A percentile compares a stretch with the other conserved stretches of the same genome.
Conservation (phyloP, 106 monocot genomes). For the Platanthera guangdongensis region DNA sequence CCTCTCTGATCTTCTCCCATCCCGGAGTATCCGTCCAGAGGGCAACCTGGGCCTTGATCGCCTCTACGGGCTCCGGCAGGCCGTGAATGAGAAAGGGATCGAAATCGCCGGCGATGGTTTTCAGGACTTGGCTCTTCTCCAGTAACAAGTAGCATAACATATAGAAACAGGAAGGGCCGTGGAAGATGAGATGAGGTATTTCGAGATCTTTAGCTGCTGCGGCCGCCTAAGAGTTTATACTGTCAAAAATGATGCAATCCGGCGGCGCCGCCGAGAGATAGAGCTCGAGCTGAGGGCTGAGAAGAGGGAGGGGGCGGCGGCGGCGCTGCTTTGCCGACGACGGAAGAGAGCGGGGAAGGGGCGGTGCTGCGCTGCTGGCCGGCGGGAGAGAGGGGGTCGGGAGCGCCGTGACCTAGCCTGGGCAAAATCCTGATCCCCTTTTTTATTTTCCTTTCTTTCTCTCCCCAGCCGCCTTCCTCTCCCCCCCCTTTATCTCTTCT, state of each 20-base stretch:
- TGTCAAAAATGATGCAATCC: conserved; percentile 32
- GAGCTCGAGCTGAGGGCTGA: neutral
- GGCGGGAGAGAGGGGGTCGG: too few relatives aligned
- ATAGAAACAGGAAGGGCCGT: conserved; percentile 22
- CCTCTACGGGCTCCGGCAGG: conserved; percentile 28
- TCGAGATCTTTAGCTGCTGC: conserved; percentile 11
- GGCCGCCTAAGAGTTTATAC: conserved; percentile 25
- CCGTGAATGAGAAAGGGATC: conserved; percentile 29
- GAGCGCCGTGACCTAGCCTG: too few relatives aligned
- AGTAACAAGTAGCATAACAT: conserved; percentile 13
- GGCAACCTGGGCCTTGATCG: conserved; percentile 19
- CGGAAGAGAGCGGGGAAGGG: too few relatives aligned
- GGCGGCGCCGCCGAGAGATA: neutral
- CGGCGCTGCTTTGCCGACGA: too few relatives aligned
- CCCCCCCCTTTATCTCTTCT: too few relatives aligned
- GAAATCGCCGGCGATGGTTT: conserved; percentile 7
- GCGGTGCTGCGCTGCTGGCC: too few relatives aligned
- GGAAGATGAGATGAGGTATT: conserved; percentile 28
- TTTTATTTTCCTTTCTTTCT: too few relatives aligned
- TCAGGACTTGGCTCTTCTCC: conserved; percentile 5
- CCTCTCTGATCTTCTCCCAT: neutral
- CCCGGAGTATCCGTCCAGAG: neutral
- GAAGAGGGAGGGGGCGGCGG: neutral
- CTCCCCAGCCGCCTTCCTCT: too few relatives aligned
- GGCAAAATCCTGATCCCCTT: too few relatives aligned